A percentile compares a stretch with the other conserved stretches of the same genome.
These are phyloP conservation scores for Colletotrichum truncatum DNA, from an alignment of 2,329 filamentous ascomycete genomes.

Conservation along the genomic window DNA sequence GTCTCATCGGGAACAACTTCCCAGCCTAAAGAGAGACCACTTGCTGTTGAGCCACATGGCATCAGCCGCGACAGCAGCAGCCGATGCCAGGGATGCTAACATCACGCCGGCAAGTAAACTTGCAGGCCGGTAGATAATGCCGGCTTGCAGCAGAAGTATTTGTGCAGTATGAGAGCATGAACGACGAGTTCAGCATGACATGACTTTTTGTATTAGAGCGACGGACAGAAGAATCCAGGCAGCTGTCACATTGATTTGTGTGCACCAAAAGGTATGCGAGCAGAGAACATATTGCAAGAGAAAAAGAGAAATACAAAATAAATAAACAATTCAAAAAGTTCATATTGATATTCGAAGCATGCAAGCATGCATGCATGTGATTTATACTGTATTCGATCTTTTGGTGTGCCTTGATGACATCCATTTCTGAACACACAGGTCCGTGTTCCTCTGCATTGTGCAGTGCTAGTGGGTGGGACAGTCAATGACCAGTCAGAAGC, in stretches of 20 bases:
- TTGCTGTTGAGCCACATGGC: conserved; percentile 46
- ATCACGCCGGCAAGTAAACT: conserved; percentile 5
- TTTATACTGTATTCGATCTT: too few relatives aligned
- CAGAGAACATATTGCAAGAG: background rate
- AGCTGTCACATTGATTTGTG: background rate
- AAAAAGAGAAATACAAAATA: too few relatives aligned
- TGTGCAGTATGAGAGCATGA: background rate
- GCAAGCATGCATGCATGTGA: too few relatives aligned
- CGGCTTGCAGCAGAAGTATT: background rate
- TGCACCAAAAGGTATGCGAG: background rate
- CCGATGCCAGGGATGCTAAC: conserved; percentile 33
- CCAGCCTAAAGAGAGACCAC: conserved; percentile 33
- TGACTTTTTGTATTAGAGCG: background rate
- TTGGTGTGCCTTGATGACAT: too few relatives aligned
- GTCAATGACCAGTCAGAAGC: background rate
- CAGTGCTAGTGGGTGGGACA: too few relatives aligned
- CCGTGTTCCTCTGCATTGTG: too few relatives aligned
- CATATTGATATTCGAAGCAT: too few relatives aligned
- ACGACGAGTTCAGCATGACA: background rate
- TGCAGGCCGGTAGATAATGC: conserved; percentile 11
- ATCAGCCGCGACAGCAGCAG: conserved; percentile 42
- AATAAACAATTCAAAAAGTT: too few relatives aligned
- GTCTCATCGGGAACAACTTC: conserved; percentile 24
- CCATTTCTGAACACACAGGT: too few relatives aligned
- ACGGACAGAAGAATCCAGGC: background rate